Evolutionary conservation across 2,329 filamentous ascomycete genomes (phyloP), one percentile per base, ranked within the genome.

Genomic region (Sporothrix pseudoabietina): DNA sequence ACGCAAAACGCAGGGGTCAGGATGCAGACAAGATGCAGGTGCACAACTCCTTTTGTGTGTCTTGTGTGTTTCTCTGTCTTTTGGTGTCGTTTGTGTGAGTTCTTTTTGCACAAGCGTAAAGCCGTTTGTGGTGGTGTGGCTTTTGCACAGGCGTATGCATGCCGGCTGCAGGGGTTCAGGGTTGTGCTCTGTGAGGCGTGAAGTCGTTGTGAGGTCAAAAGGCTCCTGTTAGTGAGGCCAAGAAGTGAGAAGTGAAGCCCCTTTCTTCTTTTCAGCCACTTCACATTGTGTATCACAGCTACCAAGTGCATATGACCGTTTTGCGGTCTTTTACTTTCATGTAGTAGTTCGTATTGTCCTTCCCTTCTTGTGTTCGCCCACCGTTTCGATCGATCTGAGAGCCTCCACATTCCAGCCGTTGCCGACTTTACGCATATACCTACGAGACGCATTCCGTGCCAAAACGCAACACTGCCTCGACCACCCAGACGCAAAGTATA

Each of bases 161-260:
- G 69, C 26, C n/a, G 16, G 12, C 69, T 71, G 69, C 69, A 71
- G 69, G 69, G 69, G 69, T 47, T 59, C 39, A 57, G 52, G 69
- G 68, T 70, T 55, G 35, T 70, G 32, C 19, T 22, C 19, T 26
- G 35, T 12, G 26, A n/a, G 5, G n/a, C 14, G 26, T 26, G 65
- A 68, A 35, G 41, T 19, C 32, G 7, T 19, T 35, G 26, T 16
- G 55, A 26, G 26, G 55, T 9, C 57, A n/a, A 35, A 39, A 41
- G 35, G 57, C 32, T 63, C 57, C 19, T 41, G 32, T 63, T 22
- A 39, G 57, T 39, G 14, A 35, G 35, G 55, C 55, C 30, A 59
- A 63, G 41, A 49, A 32, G 52, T 2, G 44, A 63, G 41, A 49
- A 49, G 52, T 16, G 44, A 63, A 26, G 4, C 49, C 66, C 49